A percentile compares a stretch with the other conserved stretches of the same genome.
Conservation (phyloP, 2,329 filamentous ascomycete genomes). For the Stromatinia cepivora region DNA sequence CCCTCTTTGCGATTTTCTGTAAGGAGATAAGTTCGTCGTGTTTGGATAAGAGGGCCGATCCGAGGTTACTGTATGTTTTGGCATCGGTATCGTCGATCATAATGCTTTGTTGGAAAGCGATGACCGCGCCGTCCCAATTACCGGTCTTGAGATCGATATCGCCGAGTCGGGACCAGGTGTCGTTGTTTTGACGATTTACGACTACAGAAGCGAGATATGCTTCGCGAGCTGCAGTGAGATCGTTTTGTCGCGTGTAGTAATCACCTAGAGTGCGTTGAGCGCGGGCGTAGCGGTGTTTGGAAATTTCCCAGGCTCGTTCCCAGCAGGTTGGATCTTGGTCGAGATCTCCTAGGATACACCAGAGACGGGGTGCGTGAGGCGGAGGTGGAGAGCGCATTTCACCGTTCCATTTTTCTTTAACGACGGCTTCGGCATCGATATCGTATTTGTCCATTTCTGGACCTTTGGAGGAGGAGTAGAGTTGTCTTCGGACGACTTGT, state of each 20-base stretch:
- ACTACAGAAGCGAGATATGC: slow-evolving; percentile 77
- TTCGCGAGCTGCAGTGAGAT: slow-evolving; percentile 68
- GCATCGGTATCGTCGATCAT: slow-evolving; percentile 85
- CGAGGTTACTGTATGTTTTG: slow-evolving; percentile 92
- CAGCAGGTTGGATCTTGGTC: slow-evolving; percentile 75
- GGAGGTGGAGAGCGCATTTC: slow-evolving; percentile 69
- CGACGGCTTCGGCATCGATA: slow-evolving; percentile 54
- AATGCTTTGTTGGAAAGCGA: slow-evolving; percentile 81
- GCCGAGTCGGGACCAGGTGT: slow-evolving; percentile 87
- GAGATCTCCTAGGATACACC: slow-evolving; percentile 91
- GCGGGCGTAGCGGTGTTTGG: slow-evolving; percentile 75
- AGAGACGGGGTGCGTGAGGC: slow-evolving; percentile 79
- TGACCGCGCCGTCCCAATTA: slow-evolving; percentile 74
- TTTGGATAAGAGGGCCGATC: slow-evolving; percentile 74
- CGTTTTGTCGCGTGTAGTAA: slow-evolving; percentile 65
- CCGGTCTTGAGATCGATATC: slow-evolving; percentile 81
- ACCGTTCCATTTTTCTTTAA: slow-evolving; percentile 59
- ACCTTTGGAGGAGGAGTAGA: slow-evolving; percentile 66
- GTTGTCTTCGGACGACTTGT: slow-evolving; percentile 71
- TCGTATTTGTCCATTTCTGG: slow-evolving; percentile 44
- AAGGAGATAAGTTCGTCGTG: slow-evolving; percentile 53
- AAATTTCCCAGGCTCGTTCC: slow-evolving; percentile 84
- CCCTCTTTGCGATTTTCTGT: slow-evolving; percentile 42
- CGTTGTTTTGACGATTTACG: slow-evolving; percentile 77
- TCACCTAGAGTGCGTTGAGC: slow-evolving; percentile 87